Conservation (phyloP, 2,329 filamentous ascomycete species). For the Nothophoma quercina region DNA sequence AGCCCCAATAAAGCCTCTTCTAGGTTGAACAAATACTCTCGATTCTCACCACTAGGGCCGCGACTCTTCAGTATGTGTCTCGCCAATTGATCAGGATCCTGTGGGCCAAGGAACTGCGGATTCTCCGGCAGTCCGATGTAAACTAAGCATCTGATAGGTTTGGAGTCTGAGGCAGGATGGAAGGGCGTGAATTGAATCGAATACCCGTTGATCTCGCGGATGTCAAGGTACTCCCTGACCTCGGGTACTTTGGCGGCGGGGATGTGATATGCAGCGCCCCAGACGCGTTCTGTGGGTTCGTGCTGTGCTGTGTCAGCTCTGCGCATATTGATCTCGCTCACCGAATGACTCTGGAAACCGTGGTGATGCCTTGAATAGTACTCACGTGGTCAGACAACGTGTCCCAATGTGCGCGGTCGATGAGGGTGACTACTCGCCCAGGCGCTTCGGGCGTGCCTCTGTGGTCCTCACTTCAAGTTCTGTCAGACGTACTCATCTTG, state of each 20-base stretch:
- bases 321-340: too few species aligned
- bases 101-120: constrained; percentile 86
- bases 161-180: constrained; percentile 61
- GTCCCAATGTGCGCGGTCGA: constrained; percentile 84
- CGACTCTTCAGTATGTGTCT: constrained; percentile 78
- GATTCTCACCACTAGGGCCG: constrained; percentile 88
- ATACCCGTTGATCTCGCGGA: constrained; percentile 97
- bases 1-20: constrained; percentile 77
- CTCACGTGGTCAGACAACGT: constrained; percentile 70
- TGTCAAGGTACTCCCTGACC: constrained; percentile 90
- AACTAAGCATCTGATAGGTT: constrained; percentile 67
- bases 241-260: constrained; percentile 73
- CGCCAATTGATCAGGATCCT: constrained; percentile 79
- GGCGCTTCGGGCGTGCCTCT: constrained; percentile 87
- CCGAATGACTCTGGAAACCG: too few species aligned
- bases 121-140: constrained; percentile 96
- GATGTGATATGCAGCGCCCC: constrained; percentile 94
- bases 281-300: constrained; percentile 70
- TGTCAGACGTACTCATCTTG: not conserved
- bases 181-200: constrained; percentile 91
- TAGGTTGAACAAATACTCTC: constrained; percentile 84
- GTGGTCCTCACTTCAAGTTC: constrained; percentile 78
- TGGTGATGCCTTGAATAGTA: too few species aligned
- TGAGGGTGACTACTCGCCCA: constrained; percentile 91
- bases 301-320: constrained; percentile 22